phyloP scores from a whole-genome alignment of 2,329 filamentous ascomycete genomes.

The Monosporascus sp. region DNA sequence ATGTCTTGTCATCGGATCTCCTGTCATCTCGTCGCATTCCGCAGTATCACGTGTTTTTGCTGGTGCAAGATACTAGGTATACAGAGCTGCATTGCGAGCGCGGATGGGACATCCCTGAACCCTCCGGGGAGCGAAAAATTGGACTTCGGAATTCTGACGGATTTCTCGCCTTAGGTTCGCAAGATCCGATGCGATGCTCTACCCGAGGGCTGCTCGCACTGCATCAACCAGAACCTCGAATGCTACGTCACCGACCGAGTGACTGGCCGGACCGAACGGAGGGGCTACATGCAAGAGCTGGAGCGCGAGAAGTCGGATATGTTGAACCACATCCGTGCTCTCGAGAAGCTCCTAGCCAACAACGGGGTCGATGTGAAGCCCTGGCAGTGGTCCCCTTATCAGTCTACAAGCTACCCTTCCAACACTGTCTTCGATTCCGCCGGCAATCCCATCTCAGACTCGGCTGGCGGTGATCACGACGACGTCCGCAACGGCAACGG shows the following conservation, averaged over 20 bases:
- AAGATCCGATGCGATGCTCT: slow-evolving; percentile 85
- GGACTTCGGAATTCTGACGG: not conserved
- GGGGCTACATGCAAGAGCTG: slow-evolving; percentile 73
- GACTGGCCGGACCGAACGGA: slow-evolving; percentile 71
- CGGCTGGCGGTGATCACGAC: slow-evolving; percentile 3
- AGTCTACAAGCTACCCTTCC: slow-evolving; percentile 18
- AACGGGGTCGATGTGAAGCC: slow-evolving; percentile 57
- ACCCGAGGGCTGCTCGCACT: slow-evolving; percentile 77
- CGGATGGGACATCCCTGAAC: no score
- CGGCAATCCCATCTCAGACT: slow-evolving; percentile 22
- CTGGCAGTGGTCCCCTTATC: slow-evolving; percentile 33
- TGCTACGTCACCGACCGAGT: slow-evolving; percentile 86
- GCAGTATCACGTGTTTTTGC: no score
- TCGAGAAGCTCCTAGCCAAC: slow-evolving; percentile 61
- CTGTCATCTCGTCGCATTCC: no score
- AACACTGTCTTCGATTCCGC: slow-evolving; percentile 21
- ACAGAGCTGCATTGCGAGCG: no score
- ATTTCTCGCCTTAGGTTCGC: slow-evolving; percentile 47
- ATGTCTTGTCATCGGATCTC: no score
- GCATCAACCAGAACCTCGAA: slow-evolving; percentile 67
- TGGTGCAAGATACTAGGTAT: no score
- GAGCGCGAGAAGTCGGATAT: slow-evolving; percentile 68
- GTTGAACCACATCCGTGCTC: slow-evolving; percentile 59
- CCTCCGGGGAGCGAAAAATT: no score
- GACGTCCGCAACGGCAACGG: not conserved